Evolutionary conservation across 768 basidiomycete genomes (phyloP), one percentile per base, ranked within the genome.

Genomic region (Serendipita sp.): DNA sequence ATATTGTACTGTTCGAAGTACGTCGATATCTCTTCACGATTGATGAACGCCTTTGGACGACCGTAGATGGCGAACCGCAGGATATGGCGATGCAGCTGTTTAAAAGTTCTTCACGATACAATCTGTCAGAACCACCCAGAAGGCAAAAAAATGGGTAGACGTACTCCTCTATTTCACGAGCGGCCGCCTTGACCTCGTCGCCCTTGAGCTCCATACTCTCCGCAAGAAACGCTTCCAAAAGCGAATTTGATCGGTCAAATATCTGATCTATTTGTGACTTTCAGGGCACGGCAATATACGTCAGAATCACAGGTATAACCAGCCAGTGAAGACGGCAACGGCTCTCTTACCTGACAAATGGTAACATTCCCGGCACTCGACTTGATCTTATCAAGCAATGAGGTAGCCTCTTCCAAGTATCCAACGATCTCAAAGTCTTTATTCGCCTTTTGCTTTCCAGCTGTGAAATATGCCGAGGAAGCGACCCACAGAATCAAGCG

Each of bases 31-130:
- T 58, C 53, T 28, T 26, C 53, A n/a, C 53, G 53, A 28, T 26
- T 58, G 31, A 58, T 24, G 30, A 58, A 58, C n/a, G 53, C 53
- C 31, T 58, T 58, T 22, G 53, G 53, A 26, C 53, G 22, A 11
- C 53, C 53, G 28, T 58, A 58, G 31, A 58, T 58, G 53, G 53
- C 53, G 30, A 58, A 58, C 22, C 53, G 4, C 53, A 58, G 53
- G 22, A 58, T 33, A 33, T 58, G 53, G 17, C 31, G 22, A n/a
- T 58, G 53, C 2, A 58, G 2, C 9, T 58, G 17, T 24, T 58
- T 58, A 11, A 58, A 33, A 22, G 53, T 58, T 24, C 53, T 58
- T 58, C 11, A 13, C 28, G 28, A 58, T 58, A 31, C 11, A 24
- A 31, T 33, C 5, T 24, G 53, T 7, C n/a, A 20, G 9, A 20